Evolutionary conservation across 305 asterid species (phyloP), one percentile per base, ranked within the genome.

Genomic region (Plantago lanceolata): DNA sequence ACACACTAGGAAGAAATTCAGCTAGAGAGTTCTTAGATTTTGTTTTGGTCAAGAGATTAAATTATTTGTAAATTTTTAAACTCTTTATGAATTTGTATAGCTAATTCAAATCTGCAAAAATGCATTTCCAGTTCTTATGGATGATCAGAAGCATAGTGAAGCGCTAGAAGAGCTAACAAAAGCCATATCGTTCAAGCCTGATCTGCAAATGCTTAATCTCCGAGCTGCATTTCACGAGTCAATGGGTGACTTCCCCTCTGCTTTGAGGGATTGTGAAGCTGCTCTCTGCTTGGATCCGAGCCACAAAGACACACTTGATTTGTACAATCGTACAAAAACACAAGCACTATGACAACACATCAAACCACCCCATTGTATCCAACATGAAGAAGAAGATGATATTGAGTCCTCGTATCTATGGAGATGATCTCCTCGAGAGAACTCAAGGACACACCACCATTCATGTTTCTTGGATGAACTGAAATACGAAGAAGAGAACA

Each of bases 141-240:
- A 83, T 74, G 89, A 80, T 67, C 85, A 75, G 64, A 78, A 63
- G 57, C 86, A 83, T 71, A 59, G 37, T 43, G 84, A 83, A 75
- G 89, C 89, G 5, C 81, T 83, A 20, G 81, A 78, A 59, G 89
- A 78, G 73, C 81, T 80, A 11, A 67, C 82, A 19, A 78, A 71
- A 63, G 86, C 89, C 67, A 75, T 83, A 75, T 71, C 78, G 68
- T 83, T 83, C 76, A 83, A 76, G 71, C 82, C 82, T 2, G 86
- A 80, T 72, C 45, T 83, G 67, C 86, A 78, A 64, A 80, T 80
- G 86, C 89, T 83, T 13, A 73, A 80, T 72, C 86, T 80, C 49
- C 74, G 86, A 68, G 89, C 86, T 54, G 86, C 86, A 49, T 83
- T 83, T 71, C 74, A 78, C 11, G 89, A 83, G 71, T 83, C 89